Conservation (phyloP, 257 asterid species). For the Solanum ossicruentum region DNA sequence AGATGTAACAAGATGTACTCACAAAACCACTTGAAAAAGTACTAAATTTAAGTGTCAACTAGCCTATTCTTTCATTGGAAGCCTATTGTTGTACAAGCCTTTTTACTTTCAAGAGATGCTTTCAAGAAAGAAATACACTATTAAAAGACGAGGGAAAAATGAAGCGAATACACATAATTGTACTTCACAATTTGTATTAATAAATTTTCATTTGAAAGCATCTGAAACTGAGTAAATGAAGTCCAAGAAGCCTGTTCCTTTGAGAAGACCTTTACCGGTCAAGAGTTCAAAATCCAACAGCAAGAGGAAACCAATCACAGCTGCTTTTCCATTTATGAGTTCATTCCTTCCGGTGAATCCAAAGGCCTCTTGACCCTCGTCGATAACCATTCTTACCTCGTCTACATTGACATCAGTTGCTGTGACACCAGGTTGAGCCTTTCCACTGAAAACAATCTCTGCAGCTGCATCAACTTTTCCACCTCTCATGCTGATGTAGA, state of each 20-base stretch:
- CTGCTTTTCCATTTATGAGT: slow-evolving; percentile 85
- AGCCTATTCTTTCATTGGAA: neutral
- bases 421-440: slow-evolving; percentile 87
- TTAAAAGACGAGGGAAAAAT: neutral
- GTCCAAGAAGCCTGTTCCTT: slow-evolving; percentile 97
- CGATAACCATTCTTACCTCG: slow-evolving; percentile 86
- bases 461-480: slow-evolving; percentile 38
- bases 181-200: no score
- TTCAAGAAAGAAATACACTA: no score
- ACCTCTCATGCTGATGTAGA: slow-evolving; percentile 47
- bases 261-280: slow-evolving; percentile 85
- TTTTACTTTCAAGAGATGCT: neutral
- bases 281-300: slow-evolving; percentile 82
- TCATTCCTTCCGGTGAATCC: slow-evolving; percentile 78
- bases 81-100: neutral
- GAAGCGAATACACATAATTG: neutral
- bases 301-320: slow-evolving; percentile 70
- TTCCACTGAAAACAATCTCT: slow-evolving; percentile 93
- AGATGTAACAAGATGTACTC: neutral
- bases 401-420: slow-evolving; percentile 79
- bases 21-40: neutral
- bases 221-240: slow-evolving; percentile 69
- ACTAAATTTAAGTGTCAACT: neutral
- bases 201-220: slow-evolving; percentile 21
- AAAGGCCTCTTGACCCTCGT: slow-evolving; percentile 53